A percentile compares a stretch with the other conserved stretches of the same genome.
These are phyloP conservation scores for Grigorovia yakushimaensis DNA, from an alignment of 805 yeast species.

Conservation along the genomic window DNA sequence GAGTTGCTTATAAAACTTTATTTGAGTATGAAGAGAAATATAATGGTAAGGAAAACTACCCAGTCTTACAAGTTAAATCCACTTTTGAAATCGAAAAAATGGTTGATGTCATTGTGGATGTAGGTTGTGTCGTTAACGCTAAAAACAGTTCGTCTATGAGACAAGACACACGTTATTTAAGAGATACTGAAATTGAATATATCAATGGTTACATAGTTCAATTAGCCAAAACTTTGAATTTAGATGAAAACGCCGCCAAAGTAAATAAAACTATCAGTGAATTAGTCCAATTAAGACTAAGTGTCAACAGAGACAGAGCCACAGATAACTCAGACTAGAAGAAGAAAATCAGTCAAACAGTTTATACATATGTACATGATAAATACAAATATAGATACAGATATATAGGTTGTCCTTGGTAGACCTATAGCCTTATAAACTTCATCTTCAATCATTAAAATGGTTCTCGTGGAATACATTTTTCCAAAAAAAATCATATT, in stretches of 20 bases:
- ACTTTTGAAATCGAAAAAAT: constrained; percentile 28
- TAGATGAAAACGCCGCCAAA: constrained; percentile 19
- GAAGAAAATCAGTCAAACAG: neutral
- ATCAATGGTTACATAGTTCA: constrained; percentile 71
- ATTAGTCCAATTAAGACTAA: constrained; percentile 29
- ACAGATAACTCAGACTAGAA: neutral
- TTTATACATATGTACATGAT: neutral
- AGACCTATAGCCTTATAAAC: neutral
- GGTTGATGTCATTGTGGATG: constrained; percentile 29
- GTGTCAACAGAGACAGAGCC: constrained; percentile 18
- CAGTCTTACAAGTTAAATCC: constrained; percentile 21
- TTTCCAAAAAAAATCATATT: too few relatives aligned
- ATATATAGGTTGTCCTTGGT: too few relatives aligned
- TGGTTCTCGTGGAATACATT: too few relatives aligned
- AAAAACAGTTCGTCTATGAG: constrained; percentile 48
- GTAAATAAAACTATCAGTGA: constrained; percentile 28
- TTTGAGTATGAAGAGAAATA: constrained; percentile 20
- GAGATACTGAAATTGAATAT: constrained; percentile 67
- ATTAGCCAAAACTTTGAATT: constrained; percentile 39
- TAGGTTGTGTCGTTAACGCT: constrained; percentile 40
- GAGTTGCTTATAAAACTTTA: constrained; percentile 20
- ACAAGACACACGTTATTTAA: constrained; percentile 44
- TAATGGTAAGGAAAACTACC: constrained; percentile 14
- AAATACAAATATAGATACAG: neutral
- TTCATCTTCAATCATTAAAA: neutral